phyloP scores from a whole-genome alignment of 2,329 filamentous ascomycete species.

The Blastomyces parvus region DNA sequence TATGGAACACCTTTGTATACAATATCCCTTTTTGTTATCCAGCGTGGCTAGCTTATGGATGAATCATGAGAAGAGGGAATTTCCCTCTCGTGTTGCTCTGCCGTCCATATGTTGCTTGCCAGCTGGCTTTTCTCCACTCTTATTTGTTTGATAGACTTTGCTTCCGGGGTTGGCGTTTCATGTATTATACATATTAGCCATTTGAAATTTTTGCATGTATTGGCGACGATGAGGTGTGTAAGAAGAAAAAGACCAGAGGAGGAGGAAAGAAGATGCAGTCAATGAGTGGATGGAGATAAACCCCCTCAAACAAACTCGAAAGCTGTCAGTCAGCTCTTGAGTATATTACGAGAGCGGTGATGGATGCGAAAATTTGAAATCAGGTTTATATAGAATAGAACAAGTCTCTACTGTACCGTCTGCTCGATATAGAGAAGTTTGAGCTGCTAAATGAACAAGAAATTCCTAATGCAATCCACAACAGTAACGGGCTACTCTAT shows the following conservation, averaged over 20 bases:
- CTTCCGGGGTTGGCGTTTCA: slow-evolving; percentile 1
- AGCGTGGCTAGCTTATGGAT: not conserved
- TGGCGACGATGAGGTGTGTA: not conserved
- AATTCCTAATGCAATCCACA: not conserved
- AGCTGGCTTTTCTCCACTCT: slow-evolving; percentile 7
- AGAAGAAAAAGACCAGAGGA: not conserved
- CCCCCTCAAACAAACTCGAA: not conserved
- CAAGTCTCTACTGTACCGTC: not conserved
- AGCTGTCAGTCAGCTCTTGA: not conserved
- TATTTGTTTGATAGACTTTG: slow-evolving; percentile 7
- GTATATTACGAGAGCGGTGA: not conserved
- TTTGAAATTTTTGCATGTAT: not conserved
- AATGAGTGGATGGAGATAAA: not conserved
- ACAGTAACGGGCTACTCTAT: no score
- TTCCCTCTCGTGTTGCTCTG: not conserved
- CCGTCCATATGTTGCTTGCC: not conserved
- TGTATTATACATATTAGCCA: slow-evolving; percentile 4
- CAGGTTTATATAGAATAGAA: slow-evolving; percentile 6
- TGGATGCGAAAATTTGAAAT: not conserved
- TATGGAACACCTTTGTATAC: not conserved
- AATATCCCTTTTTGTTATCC: not conserved
- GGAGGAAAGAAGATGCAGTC: not conserved
- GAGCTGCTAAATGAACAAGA: not conserved
- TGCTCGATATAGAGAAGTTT: not conserved
- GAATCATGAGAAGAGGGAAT: not conserved